Base-by-base conservation (phyloP, 352 stramenopile genomes). In the Chrysophaeum taylorii region DNA sequence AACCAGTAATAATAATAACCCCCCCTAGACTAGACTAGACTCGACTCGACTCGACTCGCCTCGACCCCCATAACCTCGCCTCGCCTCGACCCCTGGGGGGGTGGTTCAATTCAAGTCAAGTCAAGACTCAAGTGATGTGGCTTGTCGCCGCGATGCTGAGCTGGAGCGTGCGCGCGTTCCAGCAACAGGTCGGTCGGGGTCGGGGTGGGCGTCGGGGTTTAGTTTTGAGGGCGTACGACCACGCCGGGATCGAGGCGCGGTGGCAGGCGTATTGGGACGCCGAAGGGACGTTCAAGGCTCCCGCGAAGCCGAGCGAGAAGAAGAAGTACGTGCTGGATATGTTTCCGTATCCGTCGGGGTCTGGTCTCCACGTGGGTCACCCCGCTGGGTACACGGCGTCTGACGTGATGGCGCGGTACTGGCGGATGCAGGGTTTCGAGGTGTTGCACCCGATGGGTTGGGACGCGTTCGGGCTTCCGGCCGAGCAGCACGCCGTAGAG, bases 401-500 rank as follows among this genome's bases (percentile, higher is more conserved):
- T 50, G 96, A 99, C 81, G 93, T 95, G 61, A 95, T 99, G 82
- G 82, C 93, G 27, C 89, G 96, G 0, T 94, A 97, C 70, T 97
- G 94, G 81, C 84, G 92, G 42, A 98, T 98, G 94, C 91, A 94
- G 52, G 92, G 90, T 31, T 95, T 91, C 75, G 85, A 98, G 74
- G 94, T 99, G 60, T 77, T 99, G 43, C 95, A 99, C 76, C 95
- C 96, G 0, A 99, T 99, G 84, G 96, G 96, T 37, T 99, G 94
- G 94, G 96, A 99, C 80, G 94, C 93, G 23, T 99, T 99, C 82
- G 96, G 96, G 4, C 81, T 99, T n/a, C 96, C 96, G 0, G 96
- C 96, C 1, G 96, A 99, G 82, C 97, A 99, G 79, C 95, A 96
- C 64, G 96, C 96, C 36, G 97, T 98, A 73, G 89, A 99, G 68